Evolutionary conservation across 192 early-diverging fungal species (phyloP).

Genomic region (Entophlyctis luteolus): DNA sequence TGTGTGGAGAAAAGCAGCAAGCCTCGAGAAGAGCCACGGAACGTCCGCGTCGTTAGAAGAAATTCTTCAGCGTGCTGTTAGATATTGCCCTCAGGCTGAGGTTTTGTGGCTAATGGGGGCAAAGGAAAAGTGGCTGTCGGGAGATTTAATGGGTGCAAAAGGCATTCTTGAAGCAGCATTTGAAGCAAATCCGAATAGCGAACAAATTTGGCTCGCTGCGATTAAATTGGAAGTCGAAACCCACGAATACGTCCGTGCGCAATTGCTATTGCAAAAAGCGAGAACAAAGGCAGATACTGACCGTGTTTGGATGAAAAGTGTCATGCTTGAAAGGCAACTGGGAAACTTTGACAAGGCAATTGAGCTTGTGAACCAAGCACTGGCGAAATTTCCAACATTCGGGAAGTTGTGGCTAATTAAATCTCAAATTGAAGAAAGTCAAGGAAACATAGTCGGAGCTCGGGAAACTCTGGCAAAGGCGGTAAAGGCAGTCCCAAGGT

Average conservation of each 20-base stretch:
- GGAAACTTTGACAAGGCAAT: constrained; percentile 63
- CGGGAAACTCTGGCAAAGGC: constrained; percentile 68
- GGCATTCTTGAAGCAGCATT: constrained; percentile 81
- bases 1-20: constrained; percentile 82
- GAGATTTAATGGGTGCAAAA: constrained; percentile 79
- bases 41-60: constrained; percentile 68
- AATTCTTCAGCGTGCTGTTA: constrained; percentile 79
- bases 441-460: constrained; percentile 60
- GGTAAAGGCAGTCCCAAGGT: constrained; percentile 72
- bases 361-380: constrained; percentile 59
- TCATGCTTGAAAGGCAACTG: constrained; percentile 77
- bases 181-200: constrained; percentile 83
- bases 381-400: constrained; percentile 67
- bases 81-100: constrained; percentile 86
- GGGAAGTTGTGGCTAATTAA: constrained; percentile 95
- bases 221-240: constrained; percentile 94
- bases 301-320: constrained; percentile 94
- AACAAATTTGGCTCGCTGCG: constrained; percentile 92
- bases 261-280: constrained; percentile 69
- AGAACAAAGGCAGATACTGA: constrained; percentile 70
- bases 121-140: constrained; percentile 86
- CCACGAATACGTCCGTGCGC: constrained; percentile 71
- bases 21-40: constrained; percentile 82
- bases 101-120: constrained; percentile 95
- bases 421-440: constrained; percentile 70